These are phyloP conservation scores for Pugionium cornutum DNA, from an alignment of 345 rosid species.

Conservation along the genomic window DNA sequence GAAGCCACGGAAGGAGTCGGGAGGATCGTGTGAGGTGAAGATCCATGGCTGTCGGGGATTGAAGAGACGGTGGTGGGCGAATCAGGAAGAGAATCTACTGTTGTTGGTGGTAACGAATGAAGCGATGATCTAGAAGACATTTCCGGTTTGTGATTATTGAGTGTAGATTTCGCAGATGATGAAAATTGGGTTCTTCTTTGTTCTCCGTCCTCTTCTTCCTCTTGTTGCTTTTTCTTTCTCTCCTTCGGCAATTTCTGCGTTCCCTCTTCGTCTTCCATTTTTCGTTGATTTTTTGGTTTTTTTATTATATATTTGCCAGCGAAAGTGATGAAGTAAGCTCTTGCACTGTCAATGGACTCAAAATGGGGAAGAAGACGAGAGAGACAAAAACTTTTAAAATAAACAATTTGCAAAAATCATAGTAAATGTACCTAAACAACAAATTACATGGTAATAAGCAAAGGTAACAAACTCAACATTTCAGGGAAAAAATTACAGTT, in stretches of 20 bases:
- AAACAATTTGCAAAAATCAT: too few relatives aligned
- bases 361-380: conserved; percentile 35
- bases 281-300: not conserved
- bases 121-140: conserved; percentile 41
- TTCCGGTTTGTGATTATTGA: not conserved
- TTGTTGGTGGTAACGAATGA: conserved; percentile 40
- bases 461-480: not conserved
- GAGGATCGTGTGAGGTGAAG: conserved; percentile 43
- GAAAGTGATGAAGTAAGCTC: conserved; percentile 27
- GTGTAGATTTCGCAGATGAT: not conserved
- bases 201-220: conserved; percentile 4
- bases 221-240: conserved; percentile 18
- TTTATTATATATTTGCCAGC: conserved; percentile 1
- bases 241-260: conserved; percentile 16
- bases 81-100: conserved; percentile 39
- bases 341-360: conserved; percentile 14
- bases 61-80: conserved; percentile 47
- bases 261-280: conserved; percentile 33
- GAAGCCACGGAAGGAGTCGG: conserved; percentile 35
- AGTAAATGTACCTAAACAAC: conserved; percentile 67
- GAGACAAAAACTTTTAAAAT: not conserved
- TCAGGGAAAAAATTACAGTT: not conserved
- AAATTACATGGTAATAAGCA: conserved; percentile 28
- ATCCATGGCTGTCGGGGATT: conserved; percentile 48
- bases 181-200: not conserved